phyloP scores from a whole-genome alignment of 2,329 filamentous ascomycete genomes.

The Aspergillus costaricaensis region DNA sequence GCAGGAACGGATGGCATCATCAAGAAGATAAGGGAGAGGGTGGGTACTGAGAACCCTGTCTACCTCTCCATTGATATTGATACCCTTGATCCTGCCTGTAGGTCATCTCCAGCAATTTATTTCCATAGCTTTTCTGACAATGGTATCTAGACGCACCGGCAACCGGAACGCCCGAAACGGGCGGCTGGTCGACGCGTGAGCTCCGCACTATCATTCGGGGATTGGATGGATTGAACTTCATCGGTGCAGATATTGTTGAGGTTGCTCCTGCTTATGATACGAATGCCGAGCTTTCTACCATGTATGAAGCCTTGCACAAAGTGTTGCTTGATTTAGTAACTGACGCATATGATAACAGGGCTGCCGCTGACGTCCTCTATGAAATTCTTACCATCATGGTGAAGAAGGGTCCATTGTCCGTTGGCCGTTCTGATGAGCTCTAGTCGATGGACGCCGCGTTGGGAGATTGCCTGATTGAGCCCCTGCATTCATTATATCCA shows the following conservation, averaged over 20 bases:
- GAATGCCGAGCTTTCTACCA: slow-evolving; percentile 58
- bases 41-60: slow-evolving; percentile 72
- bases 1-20: slow-evolving; percentile 69
- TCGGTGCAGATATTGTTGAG: slow-evolving; percentile 64
- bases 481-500: too few species aligned
- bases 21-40: slow-evolving; percentile 71
- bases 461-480: neutral
- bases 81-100: slow-evolving; percentile 78
- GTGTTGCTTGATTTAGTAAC: neutral
- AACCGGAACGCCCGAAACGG: slow-evolving; percentile 63
- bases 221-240: slow-evolving; percentile 58
- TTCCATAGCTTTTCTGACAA: neutral
- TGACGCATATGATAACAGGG: slow-evolving; percentile 25
- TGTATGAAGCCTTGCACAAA: slow-evolving; percentile 26
- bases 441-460: neutral
- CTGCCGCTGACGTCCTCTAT: slow-evolving; percentile 63
- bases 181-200: slow-evolving; percentile 63
- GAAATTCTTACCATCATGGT: slow-evolving; percentile 83
- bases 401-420: slow-evolving; percentile 67
- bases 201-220: slow-evolving; percentile 61
- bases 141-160: slow-evolving; percentile 40
- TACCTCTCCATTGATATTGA: slow-evolving; percentile 88
- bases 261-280: slow-evolving; percentile 65
- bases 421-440: slow-evolving; percentile 13
- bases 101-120: slow-evolving; percentile 28